Percentiles rank a stretch among this genome's conserved stretches.
Evolutionary conservation across 352 stramenopile species (phyloP).

Genomic region (Phytopythium aichiense): DNA sequence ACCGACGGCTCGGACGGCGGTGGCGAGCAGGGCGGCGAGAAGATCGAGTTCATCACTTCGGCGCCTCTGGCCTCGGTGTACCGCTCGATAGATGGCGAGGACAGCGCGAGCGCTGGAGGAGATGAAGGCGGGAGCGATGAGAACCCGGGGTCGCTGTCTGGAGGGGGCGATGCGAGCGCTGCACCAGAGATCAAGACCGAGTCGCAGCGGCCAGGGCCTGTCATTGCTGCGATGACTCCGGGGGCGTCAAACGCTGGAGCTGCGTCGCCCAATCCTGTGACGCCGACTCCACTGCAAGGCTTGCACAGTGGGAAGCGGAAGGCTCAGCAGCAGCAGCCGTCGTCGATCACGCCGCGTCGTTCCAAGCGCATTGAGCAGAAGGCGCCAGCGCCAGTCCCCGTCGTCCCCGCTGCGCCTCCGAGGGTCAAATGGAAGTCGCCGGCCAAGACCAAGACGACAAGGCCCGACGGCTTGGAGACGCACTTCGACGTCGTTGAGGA

Average conservation of each 20-base stretch:
- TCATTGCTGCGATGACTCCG: too few species aligned
- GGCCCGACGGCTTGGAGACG: background rate
- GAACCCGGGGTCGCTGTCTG: background rate
- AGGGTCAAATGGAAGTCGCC: background rate
- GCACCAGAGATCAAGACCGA: too few species aligned
- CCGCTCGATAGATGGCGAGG: background rate
- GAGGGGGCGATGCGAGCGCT: too few species aligned
- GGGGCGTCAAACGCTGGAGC: background rate
- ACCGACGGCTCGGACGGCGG: background rate
- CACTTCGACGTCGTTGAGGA: constrained; percentile 1
- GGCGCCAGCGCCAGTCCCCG: too few species aligned
- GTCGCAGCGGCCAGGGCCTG: too few species aligned
- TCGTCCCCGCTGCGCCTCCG: background rate
- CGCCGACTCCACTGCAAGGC: background rate
- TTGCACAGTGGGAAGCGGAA: background rate
- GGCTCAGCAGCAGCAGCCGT: background rate
- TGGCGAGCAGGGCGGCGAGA: background rate
- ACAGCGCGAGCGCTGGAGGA: background rate
- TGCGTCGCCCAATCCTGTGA: background rate
- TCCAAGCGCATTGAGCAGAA: background rate
- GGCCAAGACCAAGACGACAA: background rate
- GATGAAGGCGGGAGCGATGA: too few species aligned
- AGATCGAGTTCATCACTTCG: background rate
- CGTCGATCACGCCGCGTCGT: constrained; percentile 1
- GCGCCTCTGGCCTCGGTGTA: background rate